These are phyloP conservation scores for Aphanocladium album DNA, from an alignment of 2,329 filamentous ascomycete species.

Conservation along the genomic window DNA sequence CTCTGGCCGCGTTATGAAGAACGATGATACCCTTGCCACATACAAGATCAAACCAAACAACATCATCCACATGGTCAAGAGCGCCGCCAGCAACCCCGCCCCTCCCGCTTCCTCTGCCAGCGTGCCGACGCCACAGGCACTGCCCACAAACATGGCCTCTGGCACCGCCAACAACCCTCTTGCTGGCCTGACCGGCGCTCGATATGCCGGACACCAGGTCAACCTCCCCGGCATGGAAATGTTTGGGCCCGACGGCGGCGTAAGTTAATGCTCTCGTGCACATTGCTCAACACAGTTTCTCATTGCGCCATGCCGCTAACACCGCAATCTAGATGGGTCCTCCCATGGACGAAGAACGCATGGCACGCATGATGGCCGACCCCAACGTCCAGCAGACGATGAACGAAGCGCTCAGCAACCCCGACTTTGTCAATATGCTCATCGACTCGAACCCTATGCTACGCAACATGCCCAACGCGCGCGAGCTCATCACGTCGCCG, in stretches of 20 bases:
- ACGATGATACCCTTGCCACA: slow-evolving; percentile 74
- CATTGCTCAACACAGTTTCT: not conserved
- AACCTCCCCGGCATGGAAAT: slow-evolving; percentile 80
- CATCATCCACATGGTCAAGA: slow-evolving; percentile 95
- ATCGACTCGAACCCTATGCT: slow-evolving; percentile 86
- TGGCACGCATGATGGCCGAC: slow-evolving; percentile 82
- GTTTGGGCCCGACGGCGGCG: slow-evolving; percentile 91
- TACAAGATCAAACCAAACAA: slow-evolving; percentile 97
- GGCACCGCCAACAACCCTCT: slow-evolving; percentile 84
- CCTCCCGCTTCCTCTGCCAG: slow-evolving; percentile 37
- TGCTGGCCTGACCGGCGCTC: slow-evolving; percentile 82
- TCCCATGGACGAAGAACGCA: slow-evolving; percentile 71
- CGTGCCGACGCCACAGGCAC: slow-evolving; percentile 39
- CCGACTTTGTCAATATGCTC: slow-evolving; percentile 90
- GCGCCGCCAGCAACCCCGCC: slow-evolving; percentile 76
- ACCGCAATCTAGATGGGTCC: slow-evolving; percentile 69
- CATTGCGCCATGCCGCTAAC: slow-evolving; percentile 18
- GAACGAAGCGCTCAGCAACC: slow-evolving; percentile 94
- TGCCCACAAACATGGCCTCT: slow-evolving; percentile 72
- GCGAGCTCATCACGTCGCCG: slow-evolving; percentile 82
- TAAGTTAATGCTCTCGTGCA: slow-evolving; percentile 45
- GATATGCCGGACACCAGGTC: slow-evolving; percentile 81
- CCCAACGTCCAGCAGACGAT: slow-evolving; percentile 81
- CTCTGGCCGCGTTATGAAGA: slow-evolving; percentile 94
- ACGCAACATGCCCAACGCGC: slow-evolving; percentile 66